A percentile compares a stretch with the other conserved stretches of the same genome.
These are phyloP conservation scores for Penicillium sclerotiorum DNA, from an alignment of 2,329 filamentous ascomycete species.

Conservation along the genomic window DNA sequence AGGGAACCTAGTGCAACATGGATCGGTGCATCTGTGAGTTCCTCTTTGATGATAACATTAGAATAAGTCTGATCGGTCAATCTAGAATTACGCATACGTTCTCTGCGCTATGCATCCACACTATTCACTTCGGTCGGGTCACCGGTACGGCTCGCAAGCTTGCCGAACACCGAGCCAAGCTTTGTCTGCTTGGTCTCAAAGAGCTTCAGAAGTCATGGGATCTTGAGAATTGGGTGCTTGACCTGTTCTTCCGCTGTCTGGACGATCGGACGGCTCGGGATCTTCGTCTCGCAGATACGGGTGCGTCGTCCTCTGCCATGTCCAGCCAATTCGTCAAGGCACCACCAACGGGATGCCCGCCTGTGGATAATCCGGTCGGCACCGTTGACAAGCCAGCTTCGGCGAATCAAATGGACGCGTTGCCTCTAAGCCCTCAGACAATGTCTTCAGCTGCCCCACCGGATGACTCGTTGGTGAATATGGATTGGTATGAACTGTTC, in stretches of 20 bases:
- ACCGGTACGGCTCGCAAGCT: constrained; percentile 45
- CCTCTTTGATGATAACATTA: neutral
- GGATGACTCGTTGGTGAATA: constrained; percentile 22
- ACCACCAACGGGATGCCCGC: constrained; percentile 3
- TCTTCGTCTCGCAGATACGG: constrained; percentile 30
- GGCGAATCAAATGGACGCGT: neutral
- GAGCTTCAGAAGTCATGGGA: constrained; percentile 56
- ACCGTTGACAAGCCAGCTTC: neutral
- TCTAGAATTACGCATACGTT: constrained; percentile 51
- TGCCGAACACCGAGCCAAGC: constrained; percentile 52
- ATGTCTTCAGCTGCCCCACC: constrained; percentile 9
- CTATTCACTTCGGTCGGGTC: constrained; percentile 45
- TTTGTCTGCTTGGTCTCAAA: constrained; percentile 51
- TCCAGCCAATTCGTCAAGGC: constrained; percentile 9
- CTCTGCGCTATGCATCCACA: constrained; percentile 53
- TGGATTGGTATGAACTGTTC: constrained; percentile 36
- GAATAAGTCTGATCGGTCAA: no score
- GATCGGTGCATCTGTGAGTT: constrained; percentile 47
- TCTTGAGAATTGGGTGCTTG: constrained; percentile 52
- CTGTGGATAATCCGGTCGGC: constrained; percentile 1
- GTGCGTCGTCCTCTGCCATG: neutral
- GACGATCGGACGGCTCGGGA: constrained; percentile 49
- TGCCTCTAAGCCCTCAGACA: constrained; percentile 4
- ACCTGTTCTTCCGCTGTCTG: constrained; percentile 53
- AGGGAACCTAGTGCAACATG: constrained; percentile 47